Conservation (phyloP, 345 rosid genomes). For the Psidium guajava region DNA sequence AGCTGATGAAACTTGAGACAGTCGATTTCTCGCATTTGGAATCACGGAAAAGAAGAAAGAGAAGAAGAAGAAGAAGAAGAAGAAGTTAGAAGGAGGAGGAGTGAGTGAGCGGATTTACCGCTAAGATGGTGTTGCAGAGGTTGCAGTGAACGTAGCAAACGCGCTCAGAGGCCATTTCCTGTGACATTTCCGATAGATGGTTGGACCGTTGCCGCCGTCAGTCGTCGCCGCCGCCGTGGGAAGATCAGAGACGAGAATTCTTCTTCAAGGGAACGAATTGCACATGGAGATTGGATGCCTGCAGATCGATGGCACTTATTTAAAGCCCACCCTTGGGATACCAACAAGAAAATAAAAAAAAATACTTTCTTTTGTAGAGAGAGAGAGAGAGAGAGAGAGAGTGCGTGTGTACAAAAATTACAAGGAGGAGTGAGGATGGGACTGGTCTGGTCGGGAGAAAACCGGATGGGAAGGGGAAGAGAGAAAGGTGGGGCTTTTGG, state of each 20-base stretch:
- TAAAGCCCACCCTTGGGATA: background rate
- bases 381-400: conserved; percentile 16
- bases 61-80: background rate
- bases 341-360: background rate
- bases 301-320: conserved; percentile 3
- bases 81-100: background rate
- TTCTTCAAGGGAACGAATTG: background rate
- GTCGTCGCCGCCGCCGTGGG: background rate
- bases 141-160: conserved; percentile 97
- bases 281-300: background rate
- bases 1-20: background rate
- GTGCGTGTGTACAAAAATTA: conserved; percentile 17
- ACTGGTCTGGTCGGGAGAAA: conserved; percentile 31
- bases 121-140: conserved; percentile 96
- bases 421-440: conserved; percentile 14
- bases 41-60: background rate
- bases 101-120: conserved; percentile 31
- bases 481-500: background rate
- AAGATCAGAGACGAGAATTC: background rate
- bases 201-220: background rate
- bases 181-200: conserved; percentile 30
- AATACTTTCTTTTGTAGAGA: background rate
- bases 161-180: conserved; percentile 61
- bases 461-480: conserved; percentile 2
- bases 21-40: background rate